A percentile compares a stretch with the other conserved stretches of the same genome.
phyloP scores from a whole-genome alignment of 2,329 filamentous ascomycete genomes.

The Pyrenophora teres region DNA sequence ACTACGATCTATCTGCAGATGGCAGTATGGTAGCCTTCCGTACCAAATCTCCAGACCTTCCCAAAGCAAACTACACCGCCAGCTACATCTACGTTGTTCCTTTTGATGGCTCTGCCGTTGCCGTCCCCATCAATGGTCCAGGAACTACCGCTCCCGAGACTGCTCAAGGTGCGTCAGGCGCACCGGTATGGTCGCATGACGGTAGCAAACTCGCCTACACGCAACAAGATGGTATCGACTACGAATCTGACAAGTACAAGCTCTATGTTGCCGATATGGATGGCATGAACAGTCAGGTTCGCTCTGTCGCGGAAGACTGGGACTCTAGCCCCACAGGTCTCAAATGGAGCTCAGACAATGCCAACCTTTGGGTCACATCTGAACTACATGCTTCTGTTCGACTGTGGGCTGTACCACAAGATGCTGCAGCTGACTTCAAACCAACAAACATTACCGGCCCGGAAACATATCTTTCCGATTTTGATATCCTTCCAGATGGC shows the following conservation, averaged over 20 bases:
- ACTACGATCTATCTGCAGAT: slow-evolving; percentile 73
- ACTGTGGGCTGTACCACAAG: slow-evolving; percentile 66
- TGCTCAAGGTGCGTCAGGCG: slow-evolving; percentile 65
- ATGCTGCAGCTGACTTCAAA: slow-evolving; percentile 57
- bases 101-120: slow-evolving; percentile 61
- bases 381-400: slow-evolving; percentile 38
- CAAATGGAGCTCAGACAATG: slow-evolving; percentile 38
- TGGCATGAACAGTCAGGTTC: slow-evolving; percentile 32
- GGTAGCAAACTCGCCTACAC: slow-evolving; percentile 78
- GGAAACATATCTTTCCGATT: slow-evolving; percentile 41
- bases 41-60: slow-evolving; percentile 72
- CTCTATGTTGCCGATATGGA: slow-evolving; percentile 44
- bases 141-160: slow-evolving; percentile 37
- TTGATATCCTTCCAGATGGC: slow-evolving; percentile 64
- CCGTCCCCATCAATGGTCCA: slow-evolving; percentile 41
- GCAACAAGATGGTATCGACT: slow-evolving; percentile 65
- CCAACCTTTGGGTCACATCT: slow-evolving; percentile 40
- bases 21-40: slow-evolving; percentile 72
- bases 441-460: slow-evolving; percentile 51
- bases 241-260: slow-evolving; percentile 78
- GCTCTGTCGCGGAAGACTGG: slow-evolving; percentile 40
- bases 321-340: slow-evolving; percentile 38
- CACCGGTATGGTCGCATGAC: slow-evolving; percentile 74
- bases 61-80: slow-evolving; percentile 77
- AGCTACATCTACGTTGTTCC: slow-evolving; percentile 79